A percentile compares a stretch with the other conserved stretches of the same genome.
phyloP scores from a whole-genome alignment of 1,284 basidiomycete species.

The Leccinum subrobustum region DNA sequence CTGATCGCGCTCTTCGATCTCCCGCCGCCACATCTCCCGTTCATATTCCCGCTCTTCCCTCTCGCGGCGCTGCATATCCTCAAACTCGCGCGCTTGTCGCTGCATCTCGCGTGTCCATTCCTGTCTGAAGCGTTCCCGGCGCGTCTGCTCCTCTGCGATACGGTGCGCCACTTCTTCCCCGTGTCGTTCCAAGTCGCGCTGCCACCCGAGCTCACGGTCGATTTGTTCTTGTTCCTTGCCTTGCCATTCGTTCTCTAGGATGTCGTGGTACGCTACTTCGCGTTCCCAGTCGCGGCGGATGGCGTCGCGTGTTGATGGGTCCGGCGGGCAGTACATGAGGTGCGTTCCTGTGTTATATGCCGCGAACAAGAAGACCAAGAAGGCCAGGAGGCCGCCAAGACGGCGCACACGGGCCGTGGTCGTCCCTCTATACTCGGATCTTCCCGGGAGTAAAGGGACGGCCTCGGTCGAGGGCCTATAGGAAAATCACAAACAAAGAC shows the following conservation, averaged over 20 bases:
- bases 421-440: too few species aligned
- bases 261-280: background rate
- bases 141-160: background rate
- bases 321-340: background rate
- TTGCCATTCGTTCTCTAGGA: constrained; percentile 1
- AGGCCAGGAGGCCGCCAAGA: background rate
- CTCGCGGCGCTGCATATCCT: background rate
- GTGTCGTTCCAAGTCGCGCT: background rate
- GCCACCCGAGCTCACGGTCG: constrained; percentile 2
- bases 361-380: background rate
- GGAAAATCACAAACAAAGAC: background rate
- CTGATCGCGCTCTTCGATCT: constrained; percentile 13
- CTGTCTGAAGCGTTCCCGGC: background rate
- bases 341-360: background rate
- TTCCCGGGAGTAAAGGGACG: background rate
- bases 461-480: background rate
- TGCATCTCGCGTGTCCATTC: background rate
- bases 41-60: background rate
- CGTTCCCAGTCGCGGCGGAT: constrained; percentile 2
- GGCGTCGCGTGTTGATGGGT: background rate
- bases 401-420: too few species aligned
- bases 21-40: constrained; percentile 11
- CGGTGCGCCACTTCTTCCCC: background rate
- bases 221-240: background rate
- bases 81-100: background rate